These are phyloP conservation scores for Chlorencoelia australis DNA, from an alignment of 2,329 filamentous ascomycete genomes.

Conservation along the genomic window DNA sequence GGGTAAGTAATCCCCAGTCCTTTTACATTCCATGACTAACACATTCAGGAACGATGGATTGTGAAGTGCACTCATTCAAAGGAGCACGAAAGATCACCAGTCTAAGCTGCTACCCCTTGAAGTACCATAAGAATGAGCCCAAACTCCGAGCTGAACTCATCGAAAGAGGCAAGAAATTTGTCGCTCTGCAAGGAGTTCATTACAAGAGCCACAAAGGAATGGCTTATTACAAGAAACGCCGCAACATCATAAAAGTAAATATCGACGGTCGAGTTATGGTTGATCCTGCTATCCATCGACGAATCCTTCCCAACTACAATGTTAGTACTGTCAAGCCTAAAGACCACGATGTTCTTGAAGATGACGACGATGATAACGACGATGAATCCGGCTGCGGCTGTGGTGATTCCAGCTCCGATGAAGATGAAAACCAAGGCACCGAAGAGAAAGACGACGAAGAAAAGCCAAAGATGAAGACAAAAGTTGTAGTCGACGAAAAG, in stretches of 20 bases:
- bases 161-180: slow-evolving; percentile 76
- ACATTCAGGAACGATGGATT: slow-evolving; percentile 40
- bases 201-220: slow-evolving; percentile 77
- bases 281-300: slow-evolving; percentile 70
- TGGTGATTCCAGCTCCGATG: slow-evolving; percentile 26
- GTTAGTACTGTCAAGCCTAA: slow-evolving; percentile 66
- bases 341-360: slow-evolving; percentile 50
- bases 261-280: slow-evolving; percentile 85
- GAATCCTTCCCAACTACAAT: slow-evolving; percentile 78
- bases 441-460: slow-evolving; percentile 19
- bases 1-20: slow-evolving; percentile 32
- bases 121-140: slow-evolving; percentile 66
- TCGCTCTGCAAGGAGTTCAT: slow-evolving; percentile 68
- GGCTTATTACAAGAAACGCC: slow-evolving; percentile 76
- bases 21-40: slow-evolving; percentile 4
- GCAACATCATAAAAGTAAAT: slow-evolving; percentile 65
- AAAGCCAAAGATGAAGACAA: slow-evolving; percentile 27
- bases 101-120: slow-evolving; percentile 64
- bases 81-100: slow-evolving; percentile 75
- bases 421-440: slow-evolving; percentile 23
- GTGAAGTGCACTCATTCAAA: slow-evolving; percentile 65
- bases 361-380: slow-evolving; percentile 37
- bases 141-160: slow-evolving; percentile 57
- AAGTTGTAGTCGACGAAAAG: slow-evolving; percentile 34
- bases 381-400: slow-evolving; percentile 31